These are phyloP conservation scores for Arthrobotrys pseudoclavata DNA, from an alignment of 2,329 filamentous ascomycete species.

Conservation along the genomic window DNA sequence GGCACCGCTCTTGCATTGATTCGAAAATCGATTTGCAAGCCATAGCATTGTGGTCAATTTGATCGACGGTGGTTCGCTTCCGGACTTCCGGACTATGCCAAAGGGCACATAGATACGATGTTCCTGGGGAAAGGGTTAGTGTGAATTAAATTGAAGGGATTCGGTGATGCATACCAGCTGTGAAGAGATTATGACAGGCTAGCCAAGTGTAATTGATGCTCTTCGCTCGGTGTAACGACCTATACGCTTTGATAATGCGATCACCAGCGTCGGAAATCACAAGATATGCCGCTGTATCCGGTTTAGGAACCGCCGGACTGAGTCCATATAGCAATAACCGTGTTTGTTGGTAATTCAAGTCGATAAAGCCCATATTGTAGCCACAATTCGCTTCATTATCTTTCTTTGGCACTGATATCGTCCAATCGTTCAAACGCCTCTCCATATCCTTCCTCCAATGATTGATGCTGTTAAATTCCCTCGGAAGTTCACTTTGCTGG, in stretches of 20 bases:
- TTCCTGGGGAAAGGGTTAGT: constrained; percentile 43
- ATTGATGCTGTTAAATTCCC: constrained; percentile 85
- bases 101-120: constrained; percentile 63
- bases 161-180: constrained; percentile 66
- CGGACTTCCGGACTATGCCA: constrained; percentile 63
- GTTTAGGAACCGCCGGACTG: constrained; percentile 62
- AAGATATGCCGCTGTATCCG: constrained; percentile 60
- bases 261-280: constrained; percentile 62
- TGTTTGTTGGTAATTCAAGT: constrained; percentile 63
- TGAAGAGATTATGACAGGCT: constrained; percentile 69
- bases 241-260: constrained; percentile 67
- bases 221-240: constrained; percentile 67
- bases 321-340: constrained; percentile 62
- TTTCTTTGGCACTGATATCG: constrained; percentile 68
- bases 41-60: constrained; percentile 62
- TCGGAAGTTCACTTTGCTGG: constrained; percentile 85
- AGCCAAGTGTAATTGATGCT: constrained; percentile 70
- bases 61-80: constrained; percentile 61
- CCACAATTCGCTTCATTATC: constrained; percentile 61
- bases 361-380: constrained; percentile 63
- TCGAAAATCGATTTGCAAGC: constrained; percentile 62
- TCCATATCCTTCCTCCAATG: constrained; percentile 92
- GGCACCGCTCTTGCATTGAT: constrained; percentile 62
- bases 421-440: constrained; percentile 85
- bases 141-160: not conserved